These are phyloP conservation scores for Anthostomella pinea DNA, from an alignment of 2,329 filamentous ascomycete species.

Conservation along the genomic window DNA sequence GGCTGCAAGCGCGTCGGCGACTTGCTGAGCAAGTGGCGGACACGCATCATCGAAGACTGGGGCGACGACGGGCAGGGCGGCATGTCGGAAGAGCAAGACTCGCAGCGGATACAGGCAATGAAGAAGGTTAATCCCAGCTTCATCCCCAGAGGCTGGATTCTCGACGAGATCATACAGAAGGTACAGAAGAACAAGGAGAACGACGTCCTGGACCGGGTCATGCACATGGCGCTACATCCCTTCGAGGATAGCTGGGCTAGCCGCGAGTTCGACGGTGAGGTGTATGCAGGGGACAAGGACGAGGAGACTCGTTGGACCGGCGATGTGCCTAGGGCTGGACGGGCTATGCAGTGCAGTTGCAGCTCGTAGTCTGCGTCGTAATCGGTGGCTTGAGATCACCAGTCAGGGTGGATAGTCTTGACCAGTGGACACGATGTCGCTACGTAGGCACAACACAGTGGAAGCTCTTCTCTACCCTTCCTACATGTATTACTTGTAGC, in stretches of 20 bases:
- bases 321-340: constrained; percentile 74
- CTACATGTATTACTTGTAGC: too few species aligned
- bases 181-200: constrained; percentile 83
- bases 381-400: too few species aligned
- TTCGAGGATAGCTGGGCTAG: constrained; percentile 77
- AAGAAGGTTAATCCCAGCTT: constrained; percentile 90
- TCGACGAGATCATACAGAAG: constrained; percentile 87
- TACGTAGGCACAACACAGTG: too few species aligned
- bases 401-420: too few species aligned
- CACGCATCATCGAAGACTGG: constrained; percentile 75
- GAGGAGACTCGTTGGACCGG: constrained; percentile 83
- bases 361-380: constrained; percentile 70
- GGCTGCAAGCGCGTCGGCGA: constrained; percentile 65
- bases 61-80: constrained; percentile 36
- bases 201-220: constrained; percentile 71
- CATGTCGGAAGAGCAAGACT: constrained; percentile 45
- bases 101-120: constrained; percentile 69
- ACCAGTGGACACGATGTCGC: too few species aligned
- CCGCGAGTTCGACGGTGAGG: constrained; percentile 43
- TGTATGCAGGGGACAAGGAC: constrained; percentile 57
- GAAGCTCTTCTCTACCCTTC: too few species aligned
- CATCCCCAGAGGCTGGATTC: constrained; percentile 82
- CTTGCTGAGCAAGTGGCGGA: constrained; percentile 81
- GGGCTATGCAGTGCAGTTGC: constrained; percentile 92
- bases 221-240: constrained; percentile 80